These are phyloP conservation scores for Ascochyta viciae-villosae DNA, from an alignment of 2,329 filamentous ascomycete species.

Conservation along the genomic window DNA sequence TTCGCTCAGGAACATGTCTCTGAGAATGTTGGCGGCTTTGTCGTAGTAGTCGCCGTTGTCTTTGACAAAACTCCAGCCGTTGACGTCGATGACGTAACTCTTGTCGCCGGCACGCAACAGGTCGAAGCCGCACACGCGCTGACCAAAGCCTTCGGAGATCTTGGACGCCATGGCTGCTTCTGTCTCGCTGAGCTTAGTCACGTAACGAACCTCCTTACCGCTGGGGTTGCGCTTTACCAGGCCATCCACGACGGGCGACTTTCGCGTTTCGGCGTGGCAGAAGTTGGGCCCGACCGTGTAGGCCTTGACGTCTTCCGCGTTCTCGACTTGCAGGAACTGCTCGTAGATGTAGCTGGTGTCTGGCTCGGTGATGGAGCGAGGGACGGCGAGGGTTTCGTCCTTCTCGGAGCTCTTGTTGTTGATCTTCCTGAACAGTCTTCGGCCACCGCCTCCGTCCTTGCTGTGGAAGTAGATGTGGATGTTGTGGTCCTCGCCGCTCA, in stretches of 20 bases:
- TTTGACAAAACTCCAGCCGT: slow-evolving; percentile 99
- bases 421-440: slow-evolving; percentile 93
- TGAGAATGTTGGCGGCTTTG: slow-evolving; percentile 83
- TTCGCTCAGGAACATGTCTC: slow-evolving; percentile 86
- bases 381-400: slow-evolving; percentile 76
- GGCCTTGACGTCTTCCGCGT: slow-evolving; percentile 97
- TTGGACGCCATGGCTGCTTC: slow-evolving; percentile 87
- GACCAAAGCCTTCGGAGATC: slow-evolving; percentile 90
- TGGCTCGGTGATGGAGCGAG: slow-evolving; percentile 81
- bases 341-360: slow-evolving; percentile 93
- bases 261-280: slow-evolving; percentile 96
- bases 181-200: slow-evolving; percentile 80
- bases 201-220: slow-evolving; percentile 95
- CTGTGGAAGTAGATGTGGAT: slow-evolving; percentile 97
- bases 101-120: slow-evolving; percentile 84
- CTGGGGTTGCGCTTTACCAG: slow-evolving; percentile 95
- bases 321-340: slow-evolving; percentile 95
- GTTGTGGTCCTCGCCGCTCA: slow-evolving; percentile 98
- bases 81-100: slow-evolving; percentile 98
- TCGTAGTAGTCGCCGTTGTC: slow-evolving; percentile 99
- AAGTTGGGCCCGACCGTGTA: slow-evolving; percentile 94
- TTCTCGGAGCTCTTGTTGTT: slow-evolving; percentile 99
- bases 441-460: slow-evolving; percentile 83
- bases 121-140: slow-evolving; percentile 95
- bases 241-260: slow-evolving; percentile 96